Conservation (phyloP, 352 stramenopile genomes). For the Pythium phragmitis region DNA sequence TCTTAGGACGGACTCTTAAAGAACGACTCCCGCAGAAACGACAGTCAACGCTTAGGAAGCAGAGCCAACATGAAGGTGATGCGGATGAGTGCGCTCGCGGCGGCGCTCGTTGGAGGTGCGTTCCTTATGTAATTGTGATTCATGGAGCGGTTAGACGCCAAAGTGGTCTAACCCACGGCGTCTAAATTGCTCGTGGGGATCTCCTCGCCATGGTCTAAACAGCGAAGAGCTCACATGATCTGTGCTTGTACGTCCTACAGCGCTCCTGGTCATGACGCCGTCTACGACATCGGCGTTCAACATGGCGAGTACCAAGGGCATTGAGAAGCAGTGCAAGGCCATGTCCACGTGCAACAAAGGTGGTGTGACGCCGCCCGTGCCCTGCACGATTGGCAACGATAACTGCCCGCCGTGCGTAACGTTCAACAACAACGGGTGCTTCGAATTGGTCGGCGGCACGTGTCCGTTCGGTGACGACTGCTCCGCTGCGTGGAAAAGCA, state of each 20-base stretch:
- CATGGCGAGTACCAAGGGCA: constrained; percentile 2
- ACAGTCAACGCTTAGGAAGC: neutral
- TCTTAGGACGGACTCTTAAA: neutral
- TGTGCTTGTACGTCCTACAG: neutral
- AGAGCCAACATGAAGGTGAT: constrained; percentile 19
- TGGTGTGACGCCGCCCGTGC: neutral
- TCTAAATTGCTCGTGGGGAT: neutral
- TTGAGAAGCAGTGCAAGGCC: constrained; percentile 25
- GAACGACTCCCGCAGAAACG: neutral
- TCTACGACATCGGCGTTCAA: neutral
- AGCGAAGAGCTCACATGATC: neutral
- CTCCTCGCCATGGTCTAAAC: neutral
- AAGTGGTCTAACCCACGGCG: neutral
- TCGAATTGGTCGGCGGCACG: constrained; percentile 9
- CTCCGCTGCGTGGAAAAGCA: constrained; percentile 11
- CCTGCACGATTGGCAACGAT: constrained; percentile 29
- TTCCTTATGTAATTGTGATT: neutral
- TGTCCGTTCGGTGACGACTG: constrained; percentile 41
- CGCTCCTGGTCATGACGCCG: constrained; percentile 6
- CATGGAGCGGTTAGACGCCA: neutral
- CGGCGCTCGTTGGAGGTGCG: constrained; percentile 17
- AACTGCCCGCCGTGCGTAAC: constrained; percentile 38
- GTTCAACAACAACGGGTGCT: constrained; percentile 36
- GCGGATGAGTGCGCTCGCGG: constrained; percentile 7
- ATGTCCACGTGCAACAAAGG: constrained; percentile 37